phyloP scores from a whole-genome alignment of 1,139 yeast genomes.

The Hyphopichia wangnamkhiaoensis region DNA sequence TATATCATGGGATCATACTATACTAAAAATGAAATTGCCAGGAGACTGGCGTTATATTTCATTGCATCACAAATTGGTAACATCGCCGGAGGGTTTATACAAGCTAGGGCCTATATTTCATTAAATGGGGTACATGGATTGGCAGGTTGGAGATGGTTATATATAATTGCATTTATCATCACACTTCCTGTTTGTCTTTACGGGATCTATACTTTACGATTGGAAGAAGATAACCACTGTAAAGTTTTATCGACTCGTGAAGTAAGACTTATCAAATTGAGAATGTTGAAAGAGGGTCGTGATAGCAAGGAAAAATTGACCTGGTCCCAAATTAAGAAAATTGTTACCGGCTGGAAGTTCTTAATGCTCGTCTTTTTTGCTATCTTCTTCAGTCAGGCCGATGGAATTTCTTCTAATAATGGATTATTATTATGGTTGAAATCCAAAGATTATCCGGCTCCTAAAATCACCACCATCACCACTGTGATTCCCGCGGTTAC shows the following conservation, averaged over 20 bases:
- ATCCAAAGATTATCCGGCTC: conserved; percentile 16
- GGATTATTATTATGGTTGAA: conserved; percentile 22
- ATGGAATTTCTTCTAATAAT: conserved; percentile 23
- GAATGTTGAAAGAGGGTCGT: conserved; percentile 16
- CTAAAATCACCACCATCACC: conserved; percentile 19
- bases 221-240: conserved; percentile 9
- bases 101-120: conserved; percentile 9
- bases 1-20: conserved; percentile 17
- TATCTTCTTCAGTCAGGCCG: conserved; percentile 27
- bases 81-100: conserved; percentile 14
- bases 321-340: conserved; percentile 9
- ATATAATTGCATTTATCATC: conserved; percentile 13
- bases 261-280: conserved; percentile 15
- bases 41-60: conserved; percentile 19
- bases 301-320: conserved; percentile 15
- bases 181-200: conserved; percentile 15
- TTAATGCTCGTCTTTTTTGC: conserved; percentile 24
- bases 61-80: conserved; percentile 18
- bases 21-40: conserved; percentile 17
- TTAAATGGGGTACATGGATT: conserved; percentile 10
- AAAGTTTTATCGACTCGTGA: conserved; percentile 11
- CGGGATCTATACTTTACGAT: conserved; percentile 16
- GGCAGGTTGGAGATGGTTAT: conserved; percentile 14
- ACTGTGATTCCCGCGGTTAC: conserved; percentile 24
- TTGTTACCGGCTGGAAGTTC: conserved; percentile 20